Conservation (phyloP, 352 stramenopile genomes). For the Globisporangium carolinianum region DNA sequence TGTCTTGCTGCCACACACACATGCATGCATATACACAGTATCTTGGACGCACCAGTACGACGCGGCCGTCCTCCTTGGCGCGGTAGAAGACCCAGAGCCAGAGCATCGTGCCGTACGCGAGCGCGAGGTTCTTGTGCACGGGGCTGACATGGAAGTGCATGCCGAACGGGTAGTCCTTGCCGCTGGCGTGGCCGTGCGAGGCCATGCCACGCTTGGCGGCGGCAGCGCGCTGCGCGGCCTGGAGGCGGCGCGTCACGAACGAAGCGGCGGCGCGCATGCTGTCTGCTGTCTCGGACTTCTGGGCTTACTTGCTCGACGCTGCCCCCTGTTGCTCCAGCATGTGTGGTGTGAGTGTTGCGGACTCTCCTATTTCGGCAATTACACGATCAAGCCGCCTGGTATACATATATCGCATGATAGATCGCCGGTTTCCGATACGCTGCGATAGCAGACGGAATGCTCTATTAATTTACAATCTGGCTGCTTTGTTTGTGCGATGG, state of each 20-base stretch:
- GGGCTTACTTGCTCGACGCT: neutral
- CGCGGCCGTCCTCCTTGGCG: conserved; percentile 82
- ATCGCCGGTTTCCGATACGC: no score
- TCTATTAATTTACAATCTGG: no score
- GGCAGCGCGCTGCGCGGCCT: conserved; percentile 14
- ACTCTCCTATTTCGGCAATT: no score
- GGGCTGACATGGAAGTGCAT: conserved; percentile 88
- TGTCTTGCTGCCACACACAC: neutral
- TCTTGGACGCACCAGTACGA: conserved; percentile 48
- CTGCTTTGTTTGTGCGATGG: no score
- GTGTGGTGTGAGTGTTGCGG: no score
- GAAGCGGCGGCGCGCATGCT: conserved; percentile 35
- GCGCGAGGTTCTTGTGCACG: conserved; percentile 82
- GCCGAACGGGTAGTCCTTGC: conserved; percentile 66
- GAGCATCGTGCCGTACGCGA: conserved; percentile 85
- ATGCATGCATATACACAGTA: neutral
- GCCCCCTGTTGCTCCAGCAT: no score
- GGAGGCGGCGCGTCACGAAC: conserved; percentile 44
- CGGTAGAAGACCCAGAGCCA: conserved; percentile 90
- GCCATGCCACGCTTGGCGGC: conserved; percentile 50
- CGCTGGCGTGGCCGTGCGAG: conserved; percentile 37
- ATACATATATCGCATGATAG: no score
- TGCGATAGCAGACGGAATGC: no score
- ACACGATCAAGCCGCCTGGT: no score
- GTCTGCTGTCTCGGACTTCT: neutral